A percentile compares a stretch with the other conserved stretches of the same genome.
Evolutionary conservation across 2,329 filamentous ascomycete genomes (phyloP).

Genomic region (Metarhizium guizhouense): DNA sequence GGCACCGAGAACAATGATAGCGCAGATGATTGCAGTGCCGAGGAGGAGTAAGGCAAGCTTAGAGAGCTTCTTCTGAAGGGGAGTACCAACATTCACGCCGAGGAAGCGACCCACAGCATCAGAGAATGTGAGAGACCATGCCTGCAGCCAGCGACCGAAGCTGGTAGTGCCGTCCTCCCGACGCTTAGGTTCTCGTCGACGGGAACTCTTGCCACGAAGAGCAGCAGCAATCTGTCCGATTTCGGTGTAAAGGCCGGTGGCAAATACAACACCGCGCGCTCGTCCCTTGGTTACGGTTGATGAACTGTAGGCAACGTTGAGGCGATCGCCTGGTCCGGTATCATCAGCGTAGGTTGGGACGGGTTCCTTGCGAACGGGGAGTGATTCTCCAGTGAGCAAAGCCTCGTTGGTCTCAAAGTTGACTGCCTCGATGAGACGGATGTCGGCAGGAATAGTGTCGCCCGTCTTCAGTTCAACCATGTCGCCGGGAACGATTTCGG

Average conservation of each 20-base stretch:
- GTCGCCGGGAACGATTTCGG: constrained; percentile 47
- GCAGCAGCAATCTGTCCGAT: constrained; percentile 50
- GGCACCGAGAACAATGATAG: constrained; percentile 34
- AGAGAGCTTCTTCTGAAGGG: constrained; percentile 59
- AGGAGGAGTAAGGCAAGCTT: constrained; percentile 62
- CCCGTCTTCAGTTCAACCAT: constrained; percentile 45
- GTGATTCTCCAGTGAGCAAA: constrained; percentile 54
- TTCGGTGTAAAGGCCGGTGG: constrained; percentile 53
- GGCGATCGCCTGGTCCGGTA: constrained; percentile 44
- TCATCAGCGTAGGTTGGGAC: constrained; percentile 31
- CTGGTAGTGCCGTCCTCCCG: constrained; percentile 31
- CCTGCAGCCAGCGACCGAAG: constrained; percentile 22
- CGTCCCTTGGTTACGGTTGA: constrained; percentile 54
- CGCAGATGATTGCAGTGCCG: constrained; percentile 42
- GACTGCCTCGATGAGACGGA: constrained; percentile 47
- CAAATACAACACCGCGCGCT: constrained; percentile 50
- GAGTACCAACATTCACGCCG: constrained; percentile 49
- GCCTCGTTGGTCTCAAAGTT: constrained; percentile 63
- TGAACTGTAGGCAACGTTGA: constrained; percentile 55
- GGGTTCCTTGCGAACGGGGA: constrained; percentile 47
- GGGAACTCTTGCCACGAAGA: constrained; percentile 29
- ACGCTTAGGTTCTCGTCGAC: constrained; percentile 29
- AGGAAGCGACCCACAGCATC: constrained; percentile 36
- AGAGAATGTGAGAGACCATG: constrained; percentile 27
- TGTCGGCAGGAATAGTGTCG: constrained; percentile 53